Percentiles rank a stretch among this genome's conserved stretches.
Evolutionary conservation across 1,284 basidiomycete species (phyloP).

Genomic region (Anthracocystis panici-leucophaei): DNA sequence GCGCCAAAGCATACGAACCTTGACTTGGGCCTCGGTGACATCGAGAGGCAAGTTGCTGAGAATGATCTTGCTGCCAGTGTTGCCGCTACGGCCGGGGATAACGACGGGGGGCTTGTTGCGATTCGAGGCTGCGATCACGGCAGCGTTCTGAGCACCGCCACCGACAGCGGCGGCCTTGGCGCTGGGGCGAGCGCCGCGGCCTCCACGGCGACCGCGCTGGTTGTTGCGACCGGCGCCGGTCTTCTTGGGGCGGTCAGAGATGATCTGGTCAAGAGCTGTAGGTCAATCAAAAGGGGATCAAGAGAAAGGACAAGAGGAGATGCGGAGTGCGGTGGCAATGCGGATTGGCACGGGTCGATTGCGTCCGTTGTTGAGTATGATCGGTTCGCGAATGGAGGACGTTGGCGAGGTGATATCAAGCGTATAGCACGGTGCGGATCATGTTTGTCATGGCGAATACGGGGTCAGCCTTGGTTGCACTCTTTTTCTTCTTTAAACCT

Average conservation of each 20-base stretch:
- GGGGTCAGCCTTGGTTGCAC: constrained; percentile 15
- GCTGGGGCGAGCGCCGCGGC: constrained; percentile 45
- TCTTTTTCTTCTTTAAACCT: neutral
- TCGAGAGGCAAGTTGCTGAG: constrained; percentile 95
- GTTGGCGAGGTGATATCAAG: neutral
- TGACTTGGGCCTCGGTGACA: constrained; percentile 92
- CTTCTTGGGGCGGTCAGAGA: constrained; percentile 62
- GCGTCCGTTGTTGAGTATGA: neutral
- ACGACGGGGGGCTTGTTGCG: constrained; percentile 66
- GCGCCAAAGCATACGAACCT: constrained; percentile 71
- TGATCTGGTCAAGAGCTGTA: constrained; percentile 68
- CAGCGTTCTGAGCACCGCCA: constrained; percentile 54
- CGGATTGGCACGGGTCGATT: neutral
- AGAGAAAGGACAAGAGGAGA: constrained; percentile 9
- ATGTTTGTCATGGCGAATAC: neutral
- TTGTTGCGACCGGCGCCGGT: constrained; percentile 37
- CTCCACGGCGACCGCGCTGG: constrained; percentile 46
- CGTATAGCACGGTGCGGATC: constrained; percentile 2
- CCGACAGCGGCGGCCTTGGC: constrained; percentile 67
- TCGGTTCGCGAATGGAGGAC: neutral
- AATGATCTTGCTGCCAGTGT: constrained; percentile 82
- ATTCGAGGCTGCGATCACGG: constrained; percentile 63
- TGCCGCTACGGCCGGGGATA: constrained; percentile 61
- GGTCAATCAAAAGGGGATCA: constrained; percentile 7
- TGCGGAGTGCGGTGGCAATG: neutral